phyloP scores from a whole-genome alignment of 2,329 filamentous ascomycete species.

The Phaeomoniella chlamydospora region DNA sequence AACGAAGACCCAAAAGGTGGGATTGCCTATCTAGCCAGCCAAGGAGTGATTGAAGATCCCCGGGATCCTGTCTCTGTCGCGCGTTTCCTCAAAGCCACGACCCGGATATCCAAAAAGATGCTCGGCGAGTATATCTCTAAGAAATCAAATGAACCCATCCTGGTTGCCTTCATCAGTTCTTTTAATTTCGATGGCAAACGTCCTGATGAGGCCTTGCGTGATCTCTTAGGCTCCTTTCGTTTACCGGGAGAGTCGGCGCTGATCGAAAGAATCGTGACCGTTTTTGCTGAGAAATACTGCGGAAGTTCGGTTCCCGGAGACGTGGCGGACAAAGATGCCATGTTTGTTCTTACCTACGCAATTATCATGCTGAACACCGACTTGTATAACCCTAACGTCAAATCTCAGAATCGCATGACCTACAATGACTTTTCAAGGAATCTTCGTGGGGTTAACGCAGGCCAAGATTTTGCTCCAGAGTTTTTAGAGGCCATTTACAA shows the following conservation, averaged over 20 bases:
- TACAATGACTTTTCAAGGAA: conserved; percentile 73
- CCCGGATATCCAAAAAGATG: conserved; percentile 75
- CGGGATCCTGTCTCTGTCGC: conserved; percentile 66
- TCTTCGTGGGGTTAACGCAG: conserved; percentile 76
- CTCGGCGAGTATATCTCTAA: conserved; percentile 92
- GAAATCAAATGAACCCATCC: conserved; percentile 68
- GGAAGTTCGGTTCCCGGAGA: conserved; percentile 53
- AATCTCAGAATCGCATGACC: conserved; percentile 67
- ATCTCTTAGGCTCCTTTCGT: conserved; percentile 82
- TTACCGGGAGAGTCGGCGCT: conserved; percentile 84
- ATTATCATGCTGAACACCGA: conserved; percentile 98
- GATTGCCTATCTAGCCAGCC: conserved; percentile 68
- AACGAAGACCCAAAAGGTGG: conserved; percentile 89
- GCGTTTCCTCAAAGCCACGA: conserved; percentile 75
- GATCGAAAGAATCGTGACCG: conserved; percentile 82
- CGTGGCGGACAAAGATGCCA: conserved; percentile 71
- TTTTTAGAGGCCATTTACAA: conserved; percentile 81
- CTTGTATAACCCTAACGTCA: conserved; percentile 87
- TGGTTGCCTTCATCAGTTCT: conserved; percentile 70
- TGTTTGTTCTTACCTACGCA: conserved; percentile 84
- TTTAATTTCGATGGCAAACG: conserved; percentile 80
- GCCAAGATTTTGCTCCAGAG: conserved; percentile 67
- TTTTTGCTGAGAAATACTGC: conserved; percentile 78
- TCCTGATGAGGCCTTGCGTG: conserved; percentile 77
- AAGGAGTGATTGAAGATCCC: conserved; percentile 69